Evolutionary conservation across 306 rosid genomes (phyloP).

Genomic region (Astragalus membranaceus): DNA sequence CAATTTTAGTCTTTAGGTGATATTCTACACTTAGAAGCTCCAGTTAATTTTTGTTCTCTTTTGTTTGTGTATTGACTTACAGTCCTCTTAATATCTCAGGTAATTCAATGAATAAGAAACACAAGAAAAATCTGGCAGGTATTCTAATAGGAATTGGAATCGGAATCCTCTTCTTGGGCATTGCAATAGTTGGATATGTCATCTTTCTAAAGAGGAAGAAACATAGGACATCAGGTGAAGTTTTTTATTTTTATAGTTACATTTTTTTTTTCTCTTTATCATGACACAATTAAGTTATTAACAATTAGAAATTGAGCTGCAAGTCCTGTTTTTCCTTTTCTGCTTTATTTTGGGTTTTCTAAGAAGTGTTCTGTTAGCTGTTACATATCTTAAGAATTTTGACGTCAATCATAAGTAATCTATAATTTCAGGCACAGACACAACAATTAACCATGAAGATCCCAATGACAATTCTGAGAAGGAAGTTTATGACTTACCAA

Average conservation of each 20-base stretch:
- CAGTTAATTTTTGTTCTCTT: too few relatives aligned
- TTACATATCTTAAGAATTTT: not conserved
- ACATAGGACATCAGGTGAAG: slow-evolving; percentile 3
- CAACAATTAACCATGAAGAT: not conserved
- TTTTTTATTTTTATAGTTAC: not conserved
- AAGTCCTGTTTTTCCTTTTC: not conserved
- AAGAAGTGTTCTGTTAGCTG: not conserved
- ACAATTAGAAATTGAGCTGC: not conserved
- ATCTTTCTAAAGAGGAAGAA: not conserved
- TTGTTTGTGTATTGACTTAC: not conserved
- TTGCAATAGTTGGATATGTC: not conserved
- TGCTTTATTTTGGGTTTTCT: not conserved
- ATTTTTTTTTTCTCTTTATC: not conserved
- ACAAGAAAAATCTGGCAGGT: slow-evolving; percentile 6
- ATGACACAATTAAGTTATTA: too few relatives aligned
- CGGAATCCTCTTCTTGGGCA: not conserved
- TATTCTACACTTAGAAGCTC: too few relatives aligned
- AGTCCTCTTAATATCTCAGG: not conserved
- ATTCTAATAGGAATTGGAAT: slow-evolving; percentile 8
- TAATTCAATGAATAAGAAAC: not conserved
- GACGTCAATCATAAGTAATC: not conserved
- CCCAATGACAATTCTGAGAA: not conserved
- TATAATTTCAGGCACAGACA: not conserved
- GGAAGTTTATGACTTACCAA: slow-evolving; percentile 30
- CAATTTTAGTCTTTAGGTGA: too few relatives aligned